A percentile compares a stretch with the other conserved stretches of the same genome.
Evolutionary conservation across 2,329 filamentous ascomycete genomes (phyloP).

Genomic region (Fusarium buxicola): DNA sequence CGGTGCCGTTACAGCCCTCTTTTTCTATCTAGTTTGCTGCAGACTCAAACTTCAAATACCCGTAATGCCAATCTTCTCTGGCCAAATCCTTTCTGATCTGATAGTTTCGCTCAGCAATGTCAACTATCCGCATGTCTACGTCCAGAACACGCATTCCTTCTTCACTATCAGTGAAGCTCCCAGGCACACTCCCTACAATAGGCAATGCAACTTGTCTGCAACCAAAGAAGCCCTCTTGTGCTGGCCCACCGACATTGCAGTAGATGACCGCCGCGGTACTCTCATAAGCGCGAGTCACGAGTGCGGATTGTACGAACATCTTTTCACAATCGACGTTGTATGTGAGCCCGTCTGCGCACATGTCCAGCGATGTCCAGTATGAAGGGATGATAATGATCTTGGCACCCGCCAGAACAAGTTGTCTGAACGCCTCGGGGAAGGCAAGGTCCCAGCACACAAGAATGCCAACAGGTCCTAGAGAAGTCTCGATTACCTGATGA

Average conservation of each 20-base stretch:
- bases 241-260: conserved; percentile 71
- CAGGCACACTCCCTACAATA: conserved; percentile 70
- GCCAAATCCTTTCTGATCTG: conserved; percentile 67
- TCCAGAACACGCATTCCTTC: conserved; percentile 73
- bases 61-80: conserved; percentile 73
- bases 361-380: conserved; percentile 71
- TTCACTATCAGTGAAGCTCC: conserved; percentile 64
- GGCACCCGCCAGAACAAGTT: conserved; percentile 75
- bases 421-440: conserved; percentile 81
- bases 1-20: no score
- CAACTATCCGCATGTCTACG: conserved; percentile 71
- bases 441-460: conserved; percentile 83
- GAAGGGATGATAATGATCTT: conserved; percentile 77
- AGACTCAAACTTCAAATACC: conserved; percentile 23
- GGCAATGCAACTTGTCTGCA: conserved; percentile 76
- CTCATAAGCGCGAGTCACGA: conserved; percentile 76
- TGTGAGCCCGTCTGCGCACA: conserved; percentile 60
- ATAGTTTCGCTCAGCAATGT: conserved; percentile 79
- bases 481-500: conserved; percentile 70
- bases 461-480: conserved; percentile 66
- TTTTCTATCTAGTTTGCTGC: background rate
- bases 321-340: conserved; percentile 72
- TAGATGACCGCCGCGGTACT: conserved; percentile 79
- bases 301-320: conserved; percentile 71
- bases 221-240: conserved; percentile 35